These are phyloP conservation scores for Aspergillus sclerotioniger DNA, from an alignment of 495 filamentous ascomycete species.

Conservation along the genomic window DNA sequence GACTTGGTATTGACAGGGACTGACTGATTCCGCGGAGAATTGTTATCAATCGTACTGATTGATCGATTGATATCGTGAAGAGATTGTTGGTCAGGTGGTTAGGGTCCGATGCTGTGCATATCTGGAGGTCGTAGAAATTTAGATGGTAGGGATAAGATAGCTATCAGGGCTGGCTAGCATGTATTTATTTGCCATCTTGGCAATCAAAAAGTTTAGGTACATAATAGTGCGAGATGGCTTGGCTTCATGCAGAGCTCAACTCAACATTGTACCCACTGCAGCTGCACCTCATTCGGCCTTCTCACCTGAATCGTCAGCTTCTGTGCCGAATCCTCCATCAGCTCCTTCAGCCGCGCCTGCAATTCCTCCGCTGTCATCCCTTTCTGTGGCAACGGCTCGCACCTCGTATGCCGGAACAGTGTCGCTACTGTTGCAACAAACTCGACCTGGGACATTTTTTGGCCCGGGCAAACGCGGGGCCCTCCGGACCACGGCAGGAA, in stretches of 20 bases:
- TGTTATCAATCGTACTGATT: too few relatives aligned
- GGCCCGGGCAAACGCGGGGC: conserved; percentile 45
- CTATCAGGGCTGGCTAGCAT: too few relatives aligned
- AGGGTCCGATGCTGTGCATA: too few relatives aligned
- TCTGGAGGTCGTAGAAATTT: too few relatives aligned
- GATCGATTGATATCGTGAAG: too few relatives aligned
- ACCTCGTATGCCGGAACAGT: conserved; percentile 32
- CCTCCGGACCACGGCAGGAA: conserved; percentile 52
- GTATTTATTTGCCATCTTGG: too few relatives aligned
- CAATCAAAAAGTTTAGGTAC: too few relatives aligned
- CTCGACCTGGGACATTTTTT: conserved; percentile 54
- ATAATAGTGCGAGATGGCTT: too few relatives aligned
- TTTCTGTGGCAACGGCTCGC: conserved; percentile 12
- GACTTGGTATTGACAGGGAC: too few relatives aligned
- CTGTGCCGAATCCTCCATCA: background rate
- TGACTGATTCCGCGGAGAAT: too few relatives aligned
- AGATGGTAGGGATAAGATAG: too few relatives aligned
- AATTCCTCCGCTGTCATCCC: background rate
- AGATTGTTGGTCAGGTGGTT: too few relatives aligned
- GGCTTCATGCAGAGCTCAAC: background rate
- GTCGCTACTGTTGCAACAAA: conserved; percentile 48
- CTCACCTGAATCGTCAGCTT: conserved; percentile 10
- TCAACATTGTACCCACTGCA: conserved; percentile 1
- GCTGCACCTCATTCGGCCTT: background rate
- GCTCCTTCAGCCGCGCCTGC: background rate